Conservation (phyloP, 352 stramenopile genomes). For the Phytophthora aleatoria region DNA sequence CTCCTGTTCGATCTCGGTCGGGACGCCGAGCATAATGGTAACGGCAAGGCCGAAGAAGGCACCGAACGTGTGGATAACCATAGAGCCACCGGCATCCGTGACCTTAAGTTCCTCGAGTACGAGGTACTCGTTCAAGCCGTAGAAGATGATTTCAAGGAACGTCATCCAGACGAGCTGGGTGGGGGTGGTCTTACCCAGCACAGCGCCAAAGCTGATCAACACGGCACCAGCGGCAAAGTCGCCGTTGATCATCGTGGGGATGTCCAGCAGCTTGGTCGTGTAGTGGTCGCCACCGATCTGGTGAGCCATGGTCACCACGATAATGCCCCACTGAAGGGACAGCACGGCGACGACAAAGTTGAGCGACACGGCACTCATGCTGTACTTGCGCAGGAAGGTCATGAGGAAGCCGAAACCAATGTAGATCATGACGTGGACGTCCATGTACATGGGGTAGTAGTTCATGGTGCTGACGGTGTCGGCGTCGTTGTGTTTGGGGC, state of each 20-base stretch:
- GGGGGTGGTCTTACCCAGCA: constrained; percentile 78
- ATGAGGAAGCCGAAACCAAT: constrained; percentile 90
- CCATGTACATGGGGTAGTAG: constrained; percentile 63
- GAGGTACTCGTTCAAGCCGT: constrained; percentile 81
- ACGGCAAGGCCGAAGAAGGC: constrained; percentile 82
- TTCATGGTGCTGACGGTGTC: constrained; percentile 12
- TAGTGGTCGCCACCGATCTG: constrained; percentile 54
- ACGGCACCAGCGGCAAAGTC: constrained; percentile 81
- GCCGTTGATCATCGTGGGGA: constrained; percentile 73
- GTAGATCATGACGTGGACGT: constrained; percentile 88
- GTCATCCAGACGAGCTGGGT: constrained; percentile 81
- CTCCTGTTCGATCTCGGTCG: constrained; percentile 34
- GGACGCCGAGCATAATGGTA: constrained; percentile 61
- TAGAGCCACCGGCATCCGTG: constrained; percentile 78
- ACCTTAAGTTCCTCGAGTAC: constrained; percentile 57
- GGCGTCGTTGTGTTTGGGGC: constrained; percentile 11
- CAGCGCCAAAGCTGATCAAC: constrained; percentile 80
- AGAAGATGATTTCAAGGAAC: constrained; percentile 79
- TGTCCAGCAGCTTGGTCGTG: constrained; percentile 56
- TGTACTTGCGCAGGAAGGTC: constrained; percentile 88
- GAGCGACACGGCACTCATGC: constrained; percentile 71
- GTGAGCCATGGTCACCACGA: constrained; percentile 64
- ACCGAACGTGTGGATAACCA: constrained; percentile 88
- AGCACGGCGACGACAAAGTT: constrained; percentile 81
- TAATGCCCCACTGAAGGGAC: constrained; percentile 71